Evolutionary conservation across 768 basidiomycete species (phyloP), one percentile per base, ranked within the genome.

Genomic region (Trametes gibbosa): DNA sequence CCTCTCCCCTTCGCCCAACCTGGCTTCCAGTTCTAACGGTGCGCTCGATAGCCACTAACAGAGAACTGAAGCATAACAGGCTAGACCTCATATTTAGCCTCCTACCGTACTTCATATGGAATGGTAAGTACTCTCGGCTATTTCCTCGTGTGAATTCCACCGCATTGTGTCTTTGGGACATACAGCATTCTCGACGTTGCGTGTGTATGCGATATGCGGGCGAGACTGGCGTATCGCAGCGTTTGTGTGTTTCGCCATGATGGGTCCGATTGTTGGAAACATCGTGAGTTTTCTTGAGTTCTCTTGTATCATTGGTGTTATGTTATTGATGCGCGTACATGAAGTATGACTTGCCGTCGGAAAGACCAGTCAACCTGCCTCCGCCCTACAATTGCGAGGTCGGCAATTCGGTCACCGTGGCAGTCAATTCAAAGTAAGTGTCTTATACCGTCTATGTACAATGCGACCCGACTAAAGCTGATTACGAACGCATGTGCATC

Each of bases 121-220:
- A 46, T 23, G 53, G 53, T 54, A 5, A 8, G 45, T 19, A 5
- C 5, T 7, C n/a, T 23, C n/a, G 1, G 13, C 25, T 29, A 12
- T 5, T 5, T 10, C 12, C 19, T 1, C 25, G 29, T 3, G 3
- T 12, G 9, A 10, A 19, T 10, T 3, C 17, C 14, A 21, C 27
- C 10, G 4, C 5, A 16, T 42, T 32, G 5, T 32, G 5, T 32
- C 29, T 32, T 10, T 10, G 29, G 29, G 5, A 21, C n/a, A 14
- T 29, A 9, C 34, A 63, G 61, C 58, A 8, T 63, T 63, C 35
- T 54, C 56, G 16, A 53, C 56, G 9, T 46, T 63, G 29, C 61
- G 61, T 6, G 52, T 50, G 17, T 63, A 58, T 37, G 61, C 61
- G 5, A 23, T 58, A 0, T 34, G 21, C 7, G 56, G 57, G n/a